Conservation (phyloP, 73 alveolate genomes). For the Paramecium tetraurelia region DNA sequence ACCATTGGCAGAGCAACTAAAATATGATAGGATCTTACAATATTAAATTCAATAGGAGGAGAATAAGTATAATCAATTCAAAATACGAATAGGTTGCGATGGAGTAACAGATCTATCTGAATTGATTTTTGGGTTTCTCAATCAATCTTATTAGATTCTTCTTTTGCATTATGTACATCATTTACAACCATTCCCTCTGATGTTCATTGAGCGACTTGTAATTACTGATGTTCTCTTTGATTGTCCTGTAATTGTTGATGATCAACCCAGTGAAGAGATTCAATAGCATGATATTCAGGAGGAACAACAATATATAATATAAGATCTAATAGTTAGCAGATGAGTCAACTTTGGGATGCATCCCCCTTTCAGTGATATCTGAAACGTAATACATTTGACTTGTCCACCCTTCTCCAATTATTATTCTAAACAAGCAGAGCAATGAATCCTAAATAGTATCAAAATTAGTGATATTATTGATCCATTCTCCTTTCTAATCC, state of each 20-base stretch:
- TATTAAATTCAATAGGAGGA: background rate
- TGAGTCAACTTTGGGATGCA: background rate
- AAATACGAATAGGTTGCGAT: background rate
- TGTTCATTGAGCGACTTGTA: background rate
- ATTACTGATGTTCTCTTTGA: constrained; percentile 64
- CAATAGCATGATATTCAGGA: constrained; percentile 40
- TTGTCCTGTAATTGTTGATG: constrained; percentile 64
- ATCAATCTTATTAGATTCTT: background rate
- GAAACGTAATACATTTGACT: constrained; percentile 39
- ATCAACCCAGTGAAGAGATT: constrained; percentile 69
- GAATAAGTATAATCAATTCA: background rate
- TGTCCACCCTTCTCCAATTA: constrained; percentile 69
- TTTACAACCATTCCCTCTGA: constrained; percentile 19
- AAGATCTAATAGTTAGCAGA: background rate
- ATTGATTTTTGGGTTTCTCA: background rate
- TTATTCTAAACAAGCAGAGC: constrained; percentile 33
- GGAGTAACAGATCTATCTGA: background rate
- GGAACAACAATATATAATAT: constrained; percentile 25
- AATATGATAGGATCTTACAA: background rate
- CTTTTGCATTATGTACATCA: constrained; percentile 11
- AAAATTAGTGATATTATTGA: constrained; percentile 53
- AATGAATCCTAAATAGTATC: constrained; percentile 67
- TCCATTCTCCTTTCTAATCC: constrained; percentile 74
- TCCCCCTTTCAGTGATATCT: constrained; percentile 43
- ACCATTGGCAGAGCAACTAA: constrained; percentile 1